Evolutionary conservation across 1,284 basidiomycete genomes (phyloP).

Genomic region (Sparassis latifolia): DNA sequence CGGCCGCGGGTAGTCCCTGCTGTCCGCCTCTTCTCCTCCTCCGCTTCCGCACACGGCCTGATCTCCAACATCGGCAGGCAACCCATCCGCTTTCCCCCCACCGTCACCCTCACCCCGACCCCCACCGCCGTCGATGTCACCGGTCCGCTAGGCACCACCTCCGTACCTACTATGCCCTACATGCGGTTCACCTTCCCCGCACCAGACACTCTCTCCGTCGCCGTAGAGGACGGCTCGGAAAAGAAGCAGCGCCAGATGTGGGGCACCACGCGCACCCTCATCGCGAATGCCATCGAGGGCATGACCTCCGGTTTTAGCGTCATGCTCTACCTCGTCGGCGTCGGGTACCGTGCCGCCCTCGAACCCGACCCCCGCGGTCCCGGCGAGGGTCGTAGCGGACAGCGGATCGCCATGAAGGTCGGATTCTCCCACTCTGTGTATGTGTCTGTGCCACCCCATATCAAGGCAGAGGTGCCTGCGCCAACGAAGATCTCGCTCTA

Average conservation of each 20-base stretch:
- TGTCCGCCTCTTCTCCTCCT: slow-evolving; percentile 23
- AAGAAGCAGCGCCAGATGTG: slow-evolving; percentile 86
- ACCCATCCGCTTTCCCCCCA: slow-evolving; percentile 67
- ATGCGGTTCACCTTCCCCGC: slow-evolving; percentile 55
- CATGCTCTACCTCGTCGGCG: slow-evolving; percentile 86
- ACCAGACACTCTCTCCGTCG: slow-evolving; percentile 46
- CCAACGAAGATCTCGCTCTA: slow-evolving; percentile 65
- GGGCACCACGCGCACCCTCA: slow-evolving; percentile 88
- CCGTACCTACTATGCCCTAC: slow-evolving; percentile 64
- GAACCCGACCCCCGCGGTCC: slow-evolving; percentile 79
- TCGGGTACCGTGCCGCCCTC: slow-evolving; percentile 87
- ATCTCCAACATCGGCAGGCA: slow-evolving; percentile 77
- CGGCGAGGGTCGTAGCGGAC: slow-evolving; percentile 48
- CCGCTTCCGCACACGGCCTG: slow-evolving; percentile 18
- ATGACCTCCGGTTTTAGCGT: slow-evolving; percentile 86
- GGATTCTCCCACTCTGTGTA: slow-evolving; percentile 88
- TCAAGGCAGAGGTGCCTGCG: slow-evolving; percentile 68
- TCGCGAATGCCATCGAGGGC: slow-evolving; percentile 85
- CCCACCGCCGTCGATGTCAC: slow-evolving; percentile 51
- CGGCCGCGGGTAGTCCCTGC: slow-evolving; percentile 19
- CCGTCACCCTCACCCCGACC: slow-evolving; percentile 55
- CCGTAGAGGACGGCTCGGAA: slow-evolving; percentile 63
- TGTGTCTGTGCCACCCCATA: slow-evolving; percentile 75
- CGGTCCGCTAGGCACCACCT: slow-evolving; percentile 74
- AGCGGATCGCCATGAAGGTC: slow-evolving; percentile 81